Conservation (phyloP, 2,329 filamentous ascomycete species). For the Xylariaceae sp. region DNA sequence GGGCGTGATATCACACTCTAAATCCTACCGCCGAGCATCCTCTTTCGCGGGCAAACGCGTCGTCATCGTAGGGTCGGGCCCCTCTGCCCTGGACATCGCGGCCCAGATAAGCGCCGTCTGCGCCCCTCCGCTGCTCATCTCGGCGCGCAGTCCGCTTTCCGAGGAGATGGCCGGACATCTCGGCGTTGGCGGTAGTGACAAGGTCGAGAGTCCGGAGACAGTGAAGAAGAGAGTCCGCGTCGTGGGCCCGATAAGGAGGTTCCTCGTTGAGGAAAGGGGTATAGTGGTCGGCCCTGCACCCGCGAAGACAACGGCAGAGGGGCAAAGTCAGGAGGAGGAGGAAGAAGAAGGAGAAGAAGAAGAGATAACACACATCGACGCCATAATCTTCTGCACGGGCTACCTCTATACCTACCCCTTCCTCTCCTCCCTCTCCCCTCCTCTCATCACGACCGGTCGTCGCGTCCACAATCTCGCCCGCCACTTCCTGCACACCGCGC, state of each 20-base stretch:
- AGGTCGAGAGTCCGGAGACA: no score
- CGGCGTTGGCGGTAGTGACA: constrained; percentile 28
- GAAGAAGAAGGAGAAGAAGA: constrained; percentile 36
- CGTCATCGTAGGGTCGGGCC: constrained; percentile 76
- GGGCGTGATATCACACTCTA: constrained; percentile 64
- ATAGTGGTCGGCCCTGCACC: constrained; percentile 59
- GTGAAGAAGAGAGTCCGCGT: constrained; percentile 41
- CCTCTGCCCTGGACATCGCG: constrained; percentile 79
- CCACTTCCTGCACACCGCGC: constrained; percentile 69
- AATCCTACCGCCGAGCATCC: constrained; percentile 66
- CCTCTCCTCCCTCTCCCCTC: constrained; percentile 39
- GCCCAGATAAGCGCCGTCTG: constrained; percentile 63
- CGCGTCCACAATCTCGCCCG: constrained; percentile 69
- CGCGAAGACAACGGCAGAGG: no score
- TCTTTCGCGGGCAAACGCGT: constrained; percentile 66
- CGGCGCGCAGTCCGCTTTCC: constrained; percentile 47
- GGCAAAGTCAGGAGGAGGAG: constrained; percentile 33
- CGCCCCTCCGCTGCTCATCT: constrained; percentile 57
- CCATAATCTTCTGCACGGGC: constrained; percentile 80
- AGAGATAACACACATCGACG: constrained; percentile 66
- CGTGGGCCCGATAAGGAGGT: constrained; percentile 54
- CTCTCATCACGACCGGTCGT: constrained; percentile 61
- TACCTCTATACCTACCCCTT: constrained; percentile 86
- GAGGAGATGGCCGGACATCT: constrained; percentile 39
- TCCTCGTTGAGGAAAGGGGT: constrained; percentile 46